These are phyloP conservation scores for Micractinium conductrix DNA, from an alignment of 139 green algal genomes.

Conservation along the genomic window DNA sequence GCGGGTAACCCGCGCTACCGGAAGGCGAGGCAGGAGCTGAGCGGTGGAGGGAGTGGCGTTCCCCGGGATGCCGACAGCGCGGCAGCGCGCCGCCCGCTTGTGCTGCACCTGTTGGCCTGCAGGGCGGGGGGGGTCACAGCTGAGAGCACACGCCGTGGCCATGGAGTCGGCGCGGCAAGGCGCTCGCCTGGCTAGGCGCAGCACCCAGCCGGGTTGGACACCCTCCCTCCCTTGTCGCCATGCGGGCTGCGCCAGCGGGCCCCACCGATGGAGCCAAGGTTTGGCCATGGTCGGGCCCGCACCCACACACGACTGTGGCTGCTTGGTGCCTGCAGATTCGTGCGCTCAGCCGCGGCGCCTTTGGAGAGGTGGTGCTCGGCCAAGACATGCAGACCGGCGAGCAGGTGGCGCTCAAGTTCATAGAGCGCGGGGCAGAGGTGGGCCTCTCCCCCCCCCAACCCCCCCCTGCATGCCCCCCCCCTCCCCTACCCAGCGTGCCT, in stretches of 20 bases:
- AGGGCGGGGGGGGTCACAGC: too few relatives aligned
- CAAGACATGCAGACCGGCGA: slow-evolving; percentile 84
- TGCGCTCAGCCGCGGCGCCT: slow-evolving; percentile 90
- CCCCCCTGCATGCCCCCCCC: too few relatives aligned
- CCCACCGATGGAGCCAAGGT: too few relatives aligned
- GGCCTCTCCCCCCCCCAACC: too few relatives aligned
- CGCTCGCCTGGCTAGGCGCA: background rate
- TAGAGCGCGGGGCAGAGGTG: slow-evolving; percentile 7
- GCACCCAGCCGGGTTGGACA: background rate
- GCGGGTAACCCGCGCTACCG: slow-evolving; percentile 6
- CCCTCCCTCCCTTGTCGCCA: background rate
- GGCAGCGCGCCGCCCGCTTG: background rate
- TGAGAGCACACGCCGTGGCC: too few relatives aligned
- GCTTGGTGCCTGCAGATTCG: slow-evolving; percentile 63
- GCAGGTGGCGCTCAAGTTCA: slow-evolving; percentile 92
- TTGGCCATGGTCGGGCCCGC: too few relatives aligned
- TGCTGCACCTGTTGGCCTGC: background rate
- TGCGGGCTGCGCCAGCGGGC: background rate
- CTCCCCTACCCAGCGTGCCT: too few relatives aligned
- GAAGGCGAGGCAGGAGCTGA: background rate
- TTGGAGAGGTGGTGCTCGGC: slow-evolving; percentile 88
- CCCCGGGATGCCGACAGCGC: background rate
- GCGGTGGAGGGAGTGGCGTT: background rate
- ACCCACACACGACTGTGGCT: background rate
- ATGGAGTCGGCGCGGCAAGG: background rate